Conservation (phyloP, 352 stramenopile species). For the Phytopythium chamaehyphon region DNA sequence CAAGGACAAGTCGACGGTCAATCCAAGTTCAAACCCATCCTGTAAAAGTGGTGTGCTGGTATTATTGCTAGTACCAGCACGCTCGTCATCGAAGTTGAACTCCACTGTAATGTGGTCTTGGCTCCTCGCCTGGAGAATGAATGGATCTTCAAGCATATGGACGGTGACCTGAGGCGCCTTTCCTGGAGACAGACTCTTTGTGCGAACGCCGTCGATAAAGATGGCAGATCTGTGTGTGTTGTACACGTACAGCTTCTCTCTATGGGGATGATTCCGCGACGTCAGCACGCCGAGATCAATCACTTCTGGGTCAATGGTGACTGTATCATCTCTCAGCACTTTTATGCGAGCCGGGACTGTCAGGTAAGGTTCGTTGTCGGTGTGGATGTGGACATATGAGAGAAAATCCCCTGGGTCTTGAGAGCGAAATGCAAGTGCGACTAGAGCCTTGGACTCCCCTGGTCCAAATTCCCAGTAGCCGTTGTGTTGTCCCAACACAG, state of each 20-base stretch:
- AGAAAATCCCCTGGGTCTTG: slow-evolving; percentile 22
- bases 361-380: slow-evolving; percentile 11
- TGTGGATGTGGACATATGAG: slow-evolving; percentile 31
- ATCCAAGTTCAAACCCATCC: no score
- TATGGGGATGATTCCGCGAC: slow-evolving; percentile 5
- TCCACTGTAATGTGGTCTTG: not conserved
- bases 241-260: slow-evolving; percentile 30
- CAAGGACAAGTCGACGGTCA: no score
- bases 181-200: not conserved
- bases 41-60: no score
- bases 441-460: slow-evolving; percentile 24
- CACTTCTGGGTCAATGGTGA: slow-evolving; percentile 32
- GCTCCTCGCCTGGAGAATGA: not conserved
- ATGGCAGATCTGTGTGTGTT: slow-evolving; percentile 39
- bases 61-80: no score
- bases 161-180: not conserved
- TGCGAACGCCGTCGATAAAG: slow-evolving; percentile 24
- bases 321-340: slow-evolving; percentile 23
- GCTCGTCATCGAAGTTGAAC: slow-evolving; percentile 8
- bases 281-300: slow-evolving; percentile 35
- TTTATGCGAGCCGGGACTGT: slow-evolving; percentile 32
- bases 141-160: not conserved
- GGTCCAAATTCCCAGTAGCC: slow-evolving; percentile 38
- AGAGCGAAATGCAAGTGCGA: slow-evolving; percentile 27
- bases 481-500: slow-evolving; percentile 5